Percentiles rank a stretch among this genome's conserved stretches.
phyloP scores from a whole-genome alignment of 148 eudicot species.

The Pouteria glomerata region DNA sequence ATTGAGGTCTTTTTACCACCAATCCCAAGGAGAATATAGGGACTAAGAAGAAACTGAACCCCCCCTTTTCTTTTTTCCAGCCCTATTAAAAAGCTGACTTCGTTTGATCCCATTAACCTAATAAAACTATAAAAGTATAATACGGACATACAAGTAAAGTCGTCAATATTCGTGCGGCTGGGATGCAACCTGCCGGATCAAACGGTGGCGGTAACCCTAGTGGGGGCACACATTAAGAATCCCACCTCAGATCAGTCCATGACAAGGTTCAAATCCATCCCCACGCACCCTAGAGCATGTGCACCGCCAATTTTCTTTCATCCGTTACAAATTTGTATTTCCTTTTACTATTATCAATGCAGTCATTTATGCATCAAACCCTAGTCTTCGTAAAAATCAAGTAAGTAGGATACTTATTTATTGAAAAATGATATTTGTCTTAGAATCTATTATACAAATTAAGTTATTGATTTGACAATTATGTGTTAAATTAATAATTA shows the following conservation, averaged over 20 bases:
- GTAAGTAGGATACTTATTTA: no score
- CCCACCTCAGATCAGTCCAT: conserved; percentile 12
- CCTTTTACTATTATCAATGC: no score
- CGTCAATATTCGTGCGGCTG: conserved; percentile 1
- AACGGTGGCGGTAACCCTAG: conserved; percentile 15
- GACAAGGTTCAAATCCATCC: not conserved
- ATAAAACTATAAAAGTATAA: not conserved
- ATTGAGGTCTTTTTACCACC: conserved; percentile 44
- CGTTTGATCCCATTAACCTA: conserved; percentile 17
- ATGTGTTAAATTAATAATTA: no score
- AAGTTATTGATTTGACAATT: no score
- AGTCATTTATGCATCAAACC: no score
- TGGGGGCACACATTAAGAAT: not conserved
- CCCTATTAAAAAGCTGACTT: conserved; percentile 21
- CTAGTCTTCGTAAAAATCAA: no score
- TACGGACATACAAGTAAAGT: not conserved
- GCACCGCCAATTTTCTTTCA: not conserved
- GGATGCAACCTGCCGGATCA: conserved; percentile 7
- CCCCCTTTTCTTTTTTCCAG: not conserved
- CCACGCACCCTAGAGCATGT: conserved; percentile 6
- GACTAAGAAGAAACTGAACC: conserved; percentile 12
- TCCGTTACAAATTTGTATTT: no score
- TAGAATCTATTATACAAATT: no score
- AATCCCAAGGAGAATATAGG: conserved; percentile 90
- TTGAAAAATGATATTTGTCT: no score